Evolutionary conservation across 1,284 basidiomycete species (phyloP).

Genomic region (Erythrobasidium hasegawianum): DNA sequence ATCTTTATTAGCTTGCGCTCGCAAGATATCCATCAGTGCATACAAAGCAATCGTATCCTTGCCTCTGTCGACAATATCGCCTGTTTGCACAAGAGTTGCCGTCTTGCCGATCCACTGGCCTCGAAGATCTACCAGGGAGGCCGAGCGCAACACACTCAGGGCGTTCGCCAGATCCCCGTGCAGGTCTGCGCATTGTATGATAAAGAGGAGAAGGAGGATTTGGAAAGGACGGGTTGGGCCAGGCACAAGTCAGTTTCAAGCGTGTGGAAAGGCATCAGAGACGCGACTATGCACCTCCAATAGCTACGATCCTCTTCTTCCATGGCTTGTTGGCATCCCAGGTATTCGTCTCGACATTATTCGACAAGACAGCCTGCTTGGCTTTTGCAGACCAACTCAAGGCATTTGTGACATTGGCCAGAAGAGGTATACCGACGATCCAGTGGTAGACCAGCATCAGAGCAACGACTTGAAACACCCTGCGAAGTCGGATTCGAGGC

Average conservation of each 20-base stretch:
- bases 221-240: background rate
- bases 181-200: slow-evolving; percentile 18
- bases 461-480: background rate
- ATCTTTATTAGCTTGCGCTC: slow-evolving; percentile 63
- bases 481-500: too few species aligned
- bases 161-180: slow-evolving; percentile 60
- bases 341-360: background rate
- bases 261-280: background rate
- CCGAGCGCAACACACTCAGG: slow-evolving; percentile 68
- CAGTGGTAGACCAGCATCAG: slow-evolving; percentile 23
- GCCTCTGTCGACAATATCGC: slow-evolving; percentile 85
- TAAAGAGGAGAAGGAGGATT: background rate
- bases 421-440: slow-evolving; percentile 16
- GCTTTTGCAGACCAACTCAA: background rate
- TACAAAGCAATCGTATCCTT: slow-evolving; percentile 81
- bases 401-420: too few species aligned
- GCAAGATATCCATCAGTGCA: slow-evolving; percentile 71
- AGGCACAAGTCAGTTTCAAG: background rate
- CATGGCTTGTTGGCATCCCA: slow-evolving; percentile 5
- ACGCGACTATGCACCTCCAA: slow-evolving; percentile 15
- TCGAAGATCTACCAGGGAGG: slow-evolving; percentile 63
- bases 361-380: slow-evolving; percentile 10
- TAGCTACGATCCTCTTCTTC: slow-evolving; percentile 26
- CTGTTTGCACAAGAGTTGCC: slow-evolving; percentile 68
- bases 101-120: slow-evolving; percentile 65